phyloP scores from a whole-genome alignment of 108 stramenopile genomes.

The Skeletonema costatum region DNA sequence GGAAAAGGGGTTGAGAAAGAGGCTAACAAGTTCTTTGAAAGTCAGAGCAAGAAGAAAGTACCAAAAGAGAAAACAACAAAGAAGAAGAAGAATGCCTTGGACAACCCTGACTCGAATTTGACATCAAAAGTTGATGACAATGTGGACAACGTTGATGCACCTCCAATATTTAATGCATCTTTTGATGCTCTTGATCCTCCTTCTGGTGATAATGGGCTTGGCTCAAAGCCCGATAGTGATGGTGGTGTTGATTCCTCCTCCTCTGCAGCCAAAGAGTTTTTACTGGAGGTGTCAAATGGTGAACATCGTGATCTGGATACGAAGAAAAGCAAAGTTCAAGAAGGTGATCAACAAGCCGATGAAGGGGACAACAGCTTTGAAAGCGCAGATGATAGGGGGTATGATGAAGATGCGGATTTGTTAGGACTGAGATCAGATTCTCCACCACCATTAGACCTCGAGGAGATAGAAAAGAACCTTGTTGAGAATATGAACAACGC shows the following conservation, averaged over 20 bases:
- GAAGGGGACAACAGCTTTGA: conserved; percentile 13
- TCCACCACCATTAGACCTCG: conserved; percentile 48
- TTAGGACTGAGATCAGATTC: conserved; percentile 45
- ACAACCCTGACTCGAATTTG: neutral
- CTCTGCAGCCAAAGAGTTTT: neutral
- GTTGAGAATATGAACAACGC: conserved; percentile 44
- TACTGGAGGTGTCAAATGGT: neutral
- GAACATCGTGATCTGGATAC: neutral
- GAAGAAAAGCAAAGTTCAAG: neutral
- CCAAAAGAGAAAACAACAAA: neutral
- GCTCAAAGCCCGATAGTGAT: neutral
- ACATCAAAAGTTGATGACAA: neutral
- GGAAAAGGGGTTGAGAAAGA: conserved; percentile 27
- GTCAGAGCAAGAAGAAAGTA: neutral
- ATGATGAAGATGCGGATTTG: conserved; percentile 47
- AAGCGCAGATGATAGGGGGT: conserved; percentile 33
- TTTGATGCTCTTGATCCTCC: conserved; percentile 31
- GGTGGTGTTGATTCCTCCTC: neutral
- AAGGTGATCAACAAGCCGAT: neutral
- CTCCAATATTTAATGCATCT: conserved; percentile 14
- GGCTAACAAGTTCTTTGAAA: conserved; percentile 37
- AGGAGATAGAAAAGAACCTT: conserved; percentile 44
- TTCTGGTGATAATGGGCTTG: neutral
- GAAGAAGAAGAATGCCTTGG: neutral
- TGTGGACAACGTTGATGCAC: neutral